A percentile compares a stretch with the other conserved stretches of the same genome.
These are phyloP conservation scores for Xerocomellus intermedius DNA, from an alignment of 768 basidiomycete species.

Conservation along the genomic window DNA sequence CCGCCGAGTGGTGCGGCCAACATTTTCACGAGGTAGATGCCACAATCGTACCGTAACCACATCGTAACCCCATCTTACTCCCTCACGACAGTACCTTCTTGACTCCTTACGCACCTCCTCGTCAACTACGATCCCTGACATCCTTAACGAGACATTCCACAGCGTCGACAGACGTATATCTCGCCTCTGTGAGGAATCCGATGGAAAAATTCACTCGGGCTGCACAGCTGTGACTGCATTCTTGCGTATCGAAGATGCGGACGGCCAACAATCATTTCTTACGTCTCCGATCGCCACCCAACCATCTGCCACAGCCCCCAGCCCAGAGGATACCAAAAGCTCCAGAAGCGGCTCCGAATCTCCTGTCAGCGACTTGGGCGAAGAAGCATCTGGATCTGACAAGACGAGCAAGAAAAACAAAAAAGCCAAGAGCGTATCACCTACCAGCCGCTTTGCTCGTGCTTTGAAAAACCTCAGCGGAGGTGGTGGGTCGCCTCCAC, in stretches of 20 bases:
- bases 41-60: neutral
- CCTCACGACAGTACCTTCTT: slow-evolving; percentile 53
- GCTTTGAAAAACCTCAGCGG: slow-evolving; percentile 53
- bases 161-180: slow-evolving; percentile 84
- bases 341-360: slow-evolving; percentile 39
- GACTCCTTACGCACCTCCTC: slow-evolving; percentile 63
- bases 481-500: slow-evolving; percentile 19
- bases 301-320: slow-evolving; percentile 33
- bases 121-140: slow-evolving; percentile 68
- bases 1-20: slow-evolving; percentile 97
- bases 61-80: slow-evolving; percentile 9
- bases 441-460: slow-evolving; percentile 52
- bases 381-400: slow-evolving; percentile 30
- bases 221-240: slow-evolving; percentile 98
- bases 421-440: slow-evolving; percentile 39
- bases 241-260: slow-evolving; percentile 82
- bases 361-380: slow-evolving; percentile 45
- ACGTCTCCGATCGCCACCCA: slow-evolving; percentile 26
- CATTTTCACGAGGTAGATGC: slow-evolving; percentile 85
- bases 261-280: slow-evolving; percentile 71
- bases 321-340: slow-evolving; percentile 31
- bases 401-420: slow-evolving; percentile 41
- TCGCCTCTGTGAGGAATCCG: slow-evolving; percentile 78
- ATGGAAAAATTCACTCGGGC: slow-evolving; percentile 92
- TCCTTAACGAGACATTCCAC: slow-evolving; percentile 94